A percentile compares a stretch with the other conserved stretches of the same genome.
These are phyloP conservation scores for Aspergillus cejpii DNA, from an alignment of 2,329 filamentous ascomycete species.

Conservation along the genomic window DNA sequence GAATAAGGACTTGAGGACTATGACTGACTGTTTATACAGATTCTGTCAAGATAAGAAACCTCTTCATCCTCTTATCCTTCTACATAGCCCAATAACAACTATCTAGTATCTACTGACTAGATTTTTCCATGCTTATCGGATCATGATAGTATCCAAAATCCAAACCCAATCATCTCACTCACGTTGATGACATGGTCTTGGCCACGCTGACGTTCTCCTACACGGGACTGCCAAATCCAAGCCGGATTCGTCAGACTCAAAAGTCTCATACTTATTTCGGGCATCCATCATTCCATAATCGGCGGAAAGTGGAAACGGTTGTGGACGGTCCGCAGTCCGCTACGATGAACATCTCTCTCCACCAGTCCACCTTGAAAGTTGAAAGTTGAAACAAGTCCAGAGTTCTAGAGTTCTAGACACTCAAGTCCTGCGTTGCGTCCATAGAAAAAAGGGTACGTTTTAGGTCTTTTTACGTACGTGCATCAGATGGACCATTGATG, in stretches of 20 bases:
- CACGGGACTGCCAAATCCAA: conserved; percentile 2
- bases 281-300: conserved; percentile 12
- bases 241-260: background rate
- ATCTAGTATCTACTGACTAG: too few relatives aligned
- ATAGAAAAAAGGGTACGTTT: background rate
- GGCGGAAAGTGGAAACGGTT: background rate
- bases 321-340: conserved; percentile 1
- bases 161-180: conserved; percentile 10
- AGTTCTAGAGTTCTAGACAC: conserved; percentile 11
- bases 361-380: too few relatives aligned
- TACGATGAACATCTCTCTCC: conserved; percentile 6
- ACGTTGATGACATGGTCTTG: conserved; percentile 12
- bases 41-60: too few relatives aligned
- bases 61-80: too few relatives aligned
- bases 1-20: background rate
- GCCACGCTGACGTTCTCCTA: conserved; percentile 7
- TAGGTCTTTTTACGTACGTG: conserved; percentile 11
- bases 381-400: background rate
- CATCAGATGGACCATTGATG: conserved; percentile 9
- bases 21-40: too few relatives aligned
- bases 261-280: conserved; percentile 3
- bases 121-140: conserved; percentile 19
- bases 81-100: too few relatives aligned
- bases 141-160: background rate
- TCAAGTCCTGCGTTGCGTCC: background rate